phyloP scores from a whole-genome alignment of 176 grass and related monocot species.

The Musa troglodytarum region DNA sequence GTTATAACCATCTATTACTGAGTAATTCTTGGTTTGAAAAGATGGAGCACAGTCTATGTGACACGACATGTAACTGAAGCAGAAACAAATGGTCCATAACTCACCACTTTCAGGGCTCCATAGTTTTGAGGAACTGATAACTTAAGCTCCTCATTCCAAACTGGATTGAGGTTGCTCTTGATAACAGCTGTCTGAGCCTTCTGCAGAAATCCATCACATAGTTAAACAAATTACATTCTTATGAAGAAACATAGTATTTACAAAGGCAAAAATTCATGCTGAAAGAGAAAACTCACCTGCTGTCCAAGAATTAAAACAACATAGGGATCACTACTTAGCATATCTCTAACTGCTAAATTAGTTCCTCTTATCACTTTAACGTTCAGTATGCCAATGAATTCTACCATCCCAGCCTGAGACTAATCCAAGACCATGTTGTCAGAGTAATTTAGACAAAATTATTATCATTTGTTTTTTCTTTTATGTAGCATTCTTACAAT shows the following conservation, averaged over 20 bases:
- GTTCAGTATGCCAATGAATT: slow-evolving; percentile 68
- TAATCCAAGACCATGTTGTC: background rate
- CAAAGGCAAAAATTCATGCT: background rate
- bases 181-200: no score
- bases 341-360: slow-evolving; percentile 62
- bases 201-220: no score
- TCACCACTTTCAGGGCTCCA: no score
- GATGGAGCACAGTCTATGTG: background rate
- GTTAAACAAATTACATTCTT: no score
- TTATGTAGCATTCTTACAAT: slow-evolving; percentile 23
- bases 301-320: slow-evolving; percentile 48
- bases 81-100: no score
- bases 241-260: background rate
- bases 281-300: slow-evolving; percentile 36
- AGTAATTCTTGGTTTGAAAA: background rate
- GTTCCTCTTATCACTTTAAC: slow-evolving; percentile 58
- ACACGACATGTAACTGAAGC: no score
- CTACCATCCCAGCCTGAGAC: slow-evolving; percentile 54
- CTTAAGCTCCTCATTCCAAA: no score
- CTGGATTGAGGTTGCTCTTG: no score
- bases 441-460: background rate
- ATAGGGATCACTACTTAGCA: slow-evolving; percentile 59
- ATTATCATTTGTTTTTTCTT: no score
- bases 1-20: background rate
- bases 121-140: no score